Evolutionary conservation across 108 stramenopile genomes (phyloP).

Genomic region (Skeletonema marinoi): DNA sequence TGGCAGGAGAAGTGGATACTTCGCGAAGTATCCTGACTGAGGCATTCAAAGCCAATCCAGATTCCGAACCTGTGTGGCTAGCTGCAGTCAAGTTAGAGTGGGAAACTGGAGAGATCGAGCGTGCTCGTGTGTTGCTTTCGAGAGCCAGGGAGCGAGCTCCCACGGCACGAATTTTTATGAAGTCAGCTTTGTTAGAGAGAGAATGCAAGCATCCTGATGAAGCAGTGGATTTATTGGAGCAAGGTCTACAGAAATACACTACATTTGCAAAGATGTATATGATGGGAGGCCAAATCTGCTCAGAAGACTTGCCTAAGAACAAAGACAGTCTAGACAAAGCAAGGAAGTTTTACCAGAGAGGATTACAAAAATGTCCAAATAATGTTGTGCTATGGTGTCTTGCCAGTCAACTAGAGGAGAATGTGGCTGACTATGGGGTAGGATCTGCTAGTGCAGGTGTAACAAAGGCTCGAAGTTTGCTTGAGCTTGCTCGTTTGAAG

Average conservation of each 20-base stretch:
- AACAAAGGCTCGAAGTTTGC: constrained; percentile 91
- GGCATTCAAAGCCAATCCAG: constrained; percentile 95
- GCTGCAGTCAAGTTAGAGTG: constrained; percentile 98
- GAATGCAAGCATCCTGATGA: constrained; percentile 53
- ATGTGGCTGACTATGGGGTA: constrained; percentile 39
- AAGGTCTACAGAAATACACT: constrained; percentile 78
- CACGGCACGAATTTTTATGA: constrained; percentile 92
- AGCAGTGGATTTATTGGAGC: constrained; percentile 74
- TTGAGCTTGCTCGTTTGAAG: constrained; percentile 93
- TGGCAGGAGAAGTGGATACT: constrained; percentile 81
- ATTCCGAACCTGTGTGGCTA: constrained; percentile 94
- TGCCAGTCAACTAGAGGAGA: constrained; percentile 90
- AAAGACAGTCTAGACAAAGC: constrained; percentile 72
- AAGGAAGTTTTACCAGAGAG: constrained; percentile 76
- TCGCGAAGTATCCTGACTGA: constrained; percentile 92
- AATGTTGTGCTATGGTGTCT: constrained; percentile 87
- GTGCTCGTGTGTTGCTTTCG: constrained; percentile 86
- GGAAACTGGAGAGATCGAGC: constrained; percentile 92
- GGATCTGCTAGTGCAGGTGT: constrained; percentile 53
- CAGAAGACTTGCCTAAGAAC: constrained; percentile 65
- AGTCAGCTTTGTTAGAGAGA: constrained; percentile 91
- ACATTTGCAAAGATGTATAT: constrained; percentile 90
- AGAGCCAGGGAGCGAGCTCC: constrained; percentile 87
- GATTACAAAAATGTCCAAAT: constrained; percentile 80
- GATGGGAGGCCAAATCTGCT: constrained; percentile 96